A percentile compares a stretch with the other conserved stretches of the same genome.
These are phyloP conservation scores for Pisolithus marmoratus DNA, from an alignment of 768 basidiomycete genomes.

Conservation along the genomic window DNA sequence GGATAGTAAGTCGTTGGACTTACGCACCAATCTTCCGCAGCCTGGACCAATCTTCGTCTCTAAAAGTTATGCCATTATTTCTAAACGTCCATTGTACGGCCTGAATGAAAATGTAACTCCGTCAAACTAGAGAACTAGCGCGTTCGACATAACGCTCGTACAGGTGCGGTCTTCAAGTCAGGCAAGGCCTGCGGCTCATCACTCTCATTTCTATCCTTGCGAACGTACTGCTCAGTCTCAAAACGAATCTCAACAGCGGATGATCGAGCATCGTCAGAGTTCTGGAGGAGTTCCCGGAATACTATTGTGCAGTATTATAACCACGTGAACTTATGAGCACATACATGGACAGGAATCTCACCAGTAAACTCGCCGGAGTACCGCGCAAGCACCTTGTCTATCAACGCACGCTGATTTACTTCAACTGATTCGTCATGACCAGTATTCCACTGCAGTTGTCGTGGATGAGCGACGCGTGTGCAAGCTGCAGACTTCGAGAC, in stretches of 20 bases:
- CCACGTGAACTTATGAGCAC: neutral
- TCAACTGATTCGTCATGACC: constrained; percentile 80
- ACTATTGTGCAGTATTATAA: constrained; percentile 29
- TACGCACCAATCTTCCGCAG: constrained; percentile 82
- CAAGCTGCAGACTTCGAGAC: neutral
- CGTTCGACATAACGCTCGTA: constrained; percentile 24
- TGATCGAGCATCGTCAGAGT: constrained; percentile 88
- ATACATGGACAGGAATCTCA: constrained; percentile 16
- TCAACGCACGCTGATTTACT: constrained; percentile 93
- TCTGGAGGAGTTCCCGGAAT: constrained; percentile 86
- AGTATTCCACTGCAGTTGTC: constrained; percentile 36
- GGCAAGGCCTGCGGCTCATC: constrained; percentile 34
- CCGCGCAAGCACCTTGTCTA: constrained; percentile 93
- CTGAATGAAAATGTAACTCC: constrained; percentile 30
- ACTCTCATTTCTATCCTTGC: constrained; percentile 14
- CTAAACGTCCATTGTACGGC: constrained; percentile 79
- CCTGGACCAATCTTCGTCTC: constrained; percentile 82
- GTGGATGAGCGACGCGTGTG: neutral
- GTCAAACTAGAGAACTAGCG: neutral
- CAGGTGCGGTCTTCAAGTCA: constrained; percentile 59
- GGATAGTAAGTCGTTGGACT: neutral
- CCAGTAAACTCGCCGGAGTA: constrained; percentile 94
- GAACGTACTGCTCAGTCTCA: constrained; percentile 51
- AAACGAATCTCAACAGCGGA: constrained; percentile 75
- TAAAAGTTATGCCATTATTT: constrained; percentile 83